A percentile compares a stretch with the other conserved stretches of the same genome.
phyloP scores from a whole-genome alignment of 2,329 filamentous ascomycete genomes.

The Pseudogymnoascus sp. region DNA sequence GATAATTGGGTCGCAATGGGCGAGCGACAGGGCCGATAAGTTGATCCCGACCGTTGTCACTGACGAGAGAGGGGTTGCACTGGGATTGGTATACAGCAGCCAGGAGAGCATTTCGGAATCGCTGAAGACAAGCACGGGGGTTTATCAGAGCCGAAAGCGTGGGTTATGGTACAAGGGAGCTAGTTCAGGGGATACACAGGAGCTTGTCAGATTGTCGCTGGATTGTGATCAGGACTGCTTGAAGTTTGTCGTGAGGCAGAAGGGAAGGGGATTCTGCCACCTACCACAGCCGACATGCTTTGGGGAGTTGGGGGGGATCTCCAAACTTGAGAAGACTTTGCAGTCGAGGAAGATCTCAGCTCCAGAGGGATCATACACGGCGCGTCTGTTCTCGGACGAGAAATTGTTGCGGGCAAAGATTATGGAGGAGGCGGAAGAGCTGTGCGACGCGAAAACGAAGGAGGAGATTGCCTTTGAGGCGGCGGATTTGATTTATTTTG shows the following conservation, averaged over 20 bases:
- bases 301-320: slow-evolving; percentile 72
- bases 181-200: slow-evolving; percentile 87
- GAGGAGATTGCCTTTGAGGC: slow-evolving; percentile 89
- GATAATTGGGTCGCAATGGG: slow-evolving; percentile 67
- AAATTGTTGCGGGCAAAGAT: slow-evolving; percentile 91
- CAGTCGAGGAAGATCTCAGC: slow-evolving; percentile 73
- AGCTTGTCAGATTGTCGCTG: slow-evolving; percentile 73
- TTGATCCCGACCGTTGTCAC: slow-evolving; percentile 86
- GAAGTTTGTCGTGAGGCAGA: slow-evolving; percentile 82
- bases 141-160: slow-evolving; percentile 93
- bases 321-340: slow-evolving; percentile 81
- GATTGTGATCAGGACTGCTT: slow-evolving; percentile 94
- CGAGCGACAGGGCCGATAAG: slow-evolving; percentile 74
- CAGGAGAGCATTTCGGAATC: slow-evolving; percentile 84
- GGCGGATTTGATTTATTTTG: slow-evolving; percentile 93
- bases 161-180: slow-evolving; percentile 96
- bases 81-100: slow-evolving; percentile 92
- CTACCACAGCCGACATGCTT: slow-evolving; percentile 89
- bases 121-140: slow-evolving; percentile 62
- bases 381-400: slow-evolving; percentile 82
- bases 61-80: slow-evolving; percentile 73
- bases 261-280: slow-evolving; percentile 88
- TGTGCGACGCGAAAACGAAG: slow-evolving; percentile 77
- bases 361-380: slow-evolving; percentile 86
- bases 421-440: slow-evolving; percentile 94